Evolutionary conservation across 768 basidiomycete species (phyloP).

Genomic region (Filobasidium wieringae): DNA sequence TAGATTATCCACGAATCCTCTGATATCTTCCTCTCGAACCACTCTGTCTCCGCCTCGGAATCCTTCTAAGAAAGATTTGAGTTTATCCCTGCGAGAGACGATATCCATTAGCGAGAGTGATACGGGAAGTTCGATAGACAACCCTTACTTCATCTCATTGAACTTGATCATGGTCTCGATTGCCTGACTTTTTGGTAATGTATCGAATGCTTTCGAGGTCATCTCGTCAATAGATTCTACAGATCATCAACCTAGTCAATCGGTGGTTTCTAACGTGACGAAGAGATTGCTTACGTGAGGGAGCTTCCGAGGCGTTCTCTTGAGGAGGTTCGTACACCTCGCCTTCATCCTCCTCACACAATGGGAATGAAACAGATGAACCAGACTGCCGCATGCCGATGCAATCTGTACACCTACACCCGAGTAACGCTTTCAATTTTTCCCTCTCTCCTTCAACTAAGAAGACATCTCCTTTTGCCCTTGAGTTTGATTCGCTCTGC

Average conservation of each 20-base stretch:
- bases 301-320: conserved; percentile 19
- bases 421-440: not conserved
- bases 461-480: conserved; percentile 28
- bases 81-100: conserved; percentile 1
- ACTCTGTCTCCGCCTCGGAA: conserved; percentile 6
- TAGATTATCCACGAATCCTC: conserved; percentile 5
- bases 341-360: conserved; percentile 28
- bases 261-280: not conserved
- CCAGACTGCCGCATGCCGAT: not conserved
- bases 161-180: conserved; percentile 35
- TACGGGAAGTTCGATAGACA: too few relatives aligned
- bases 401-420: not conserved
- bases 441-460: conserved; percentile 25
- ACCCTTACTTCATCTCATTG: conserved; percentile 34
- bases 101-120: not conserved
- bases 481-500: not conserved
- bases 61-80: conserved; percentile 13
- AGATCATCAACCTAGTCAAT: not conserved
- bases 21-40: conserved; percentile 11
- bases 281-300: not conserved
- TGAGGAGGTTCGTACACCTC: conserved; percentile 32
- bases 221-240: conserved; percentile 34
- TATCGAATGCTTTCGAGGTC: conserved; percentile 23
- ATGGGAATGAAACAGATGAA: conserved; percentile 32
- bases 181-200: conserved; percentile 29